phyloP scores from a whole-genome alignment of 2,329 filamentous ascomycete genomes.

The Passalora sequoiae region DNA sequence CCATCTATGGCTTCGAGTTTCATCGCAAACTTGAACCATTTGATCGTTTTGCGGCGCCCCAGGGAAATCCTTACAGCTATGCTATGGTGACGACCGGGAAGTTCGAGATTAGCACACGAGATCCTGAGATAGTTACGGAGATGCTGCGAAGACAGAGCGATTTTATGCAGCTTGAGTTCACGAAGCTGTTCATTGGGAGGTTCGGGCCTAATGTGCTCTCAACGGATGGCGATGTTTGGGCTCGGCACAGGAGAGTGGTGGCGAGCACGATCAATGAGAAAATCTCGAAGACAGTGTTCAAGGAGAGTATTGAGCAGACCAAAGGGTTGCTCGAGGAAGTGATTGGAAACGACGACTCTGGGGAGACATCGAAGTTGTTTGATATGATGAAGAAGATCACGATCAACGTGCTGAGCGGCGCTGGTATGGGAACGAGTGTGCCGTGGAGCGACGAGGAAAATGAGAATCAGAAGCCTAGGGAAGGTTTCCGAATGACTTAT shows the following conservation, averaged over 20 bases:
- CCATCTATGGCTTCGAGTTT: conserved; percentile 29
- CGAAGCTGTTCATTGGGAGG: conserved; percentile 18
- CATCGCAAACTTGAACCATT: conserved; percentile 20
- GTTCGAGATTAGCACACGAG: conserved; percentile 25
- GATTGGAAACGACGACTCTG: neutral
- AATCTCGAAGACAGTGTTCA: conserved; percentile 31
- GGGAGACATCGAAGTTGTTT: conserved; percentile 26
- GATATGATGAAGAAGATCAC: conserved; percentile 34
- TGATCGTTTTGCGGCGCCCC: conserved; percentile 14
- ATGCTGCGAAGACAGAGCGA: conserved; percentile 22
- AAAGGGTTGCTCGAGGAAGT: conserved; percentile 27
- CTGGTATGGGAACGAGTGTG: conserved; percentile 29
- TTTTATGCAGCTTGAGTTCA: conserved; percentile 22
- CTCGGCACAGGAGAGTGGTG: conserved; percentile 31
- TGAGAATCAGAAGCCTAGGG: conserved; percentile 19
- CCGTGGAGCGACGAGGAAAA: conserved; percentile 24
- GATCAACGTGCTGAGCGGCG: conserved; percentile 32
- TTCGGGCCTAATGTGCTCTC: conserved; percentile 29
- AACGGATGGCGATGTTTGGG: conserved; percentile 27
- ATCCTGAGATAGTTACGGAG: conserved; percentile 23
- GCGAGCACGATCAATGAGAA: conserved; percentile 33
- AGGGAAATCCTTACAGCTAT: conserved; percentile 19
- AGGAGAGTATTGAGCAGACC: conserved; percentile 28
- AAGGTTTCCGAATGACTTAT: conserved; percentile 31
- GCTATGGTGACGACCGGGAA: conserved; percentile 22